Percentiles rank a stretch among this genome's conserved stretches.
phyloP scores from a whole-genome alignment of 176 grass and related monocot genomes.

The Chrysopogon serrulatus region DNA sequence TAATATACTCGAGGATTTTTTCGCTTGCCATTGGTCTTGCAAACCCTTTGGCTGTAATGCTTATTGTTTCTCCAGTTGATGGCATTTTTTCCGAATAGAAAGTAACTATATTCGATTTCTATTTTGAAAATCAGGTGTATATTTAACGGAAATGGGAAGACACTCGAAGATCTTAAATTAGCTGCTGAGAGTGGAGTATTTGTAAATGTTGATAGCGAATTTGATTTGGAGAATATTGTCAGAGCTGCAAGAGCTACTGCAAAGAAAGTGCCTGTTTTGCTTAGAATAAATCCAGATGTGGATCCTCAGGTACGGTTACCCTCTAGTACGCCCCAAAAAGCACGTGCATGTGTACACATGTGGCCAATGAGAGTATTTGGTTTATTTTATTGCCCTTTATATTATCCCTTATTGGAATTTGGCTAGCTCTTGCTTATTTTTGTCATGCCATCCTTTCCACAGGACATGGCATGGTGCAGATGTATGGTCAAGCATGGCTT shows the following conservation, averaged over 20 bases:
- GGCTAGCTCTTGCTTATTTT: neutral
- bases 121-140: slow-evolving; percentile 87
- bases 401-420: neutral
- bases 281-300: slow-evolving; percentile 96
- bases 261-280: slow-evolving; percentile 91
- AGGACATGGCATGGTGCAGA: neutral
- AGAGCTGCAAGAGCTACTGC: slow-evolving; percentile 57
- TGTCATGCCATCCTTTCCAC: neutral
- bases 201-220: slow-evolving; percentile 97
- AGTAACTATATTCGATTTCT: neutral
- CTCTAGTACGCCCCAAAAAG: neutral
- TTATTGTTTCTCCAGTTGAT: neutral
- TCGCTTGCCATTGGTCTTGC: neutral
- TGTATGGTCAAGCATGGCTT: neutral
- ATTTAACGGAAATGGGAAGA: slow-evolving; percentile 97
- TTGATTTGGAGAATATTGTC: slow-evolving; percentile 95
- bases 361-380: neutral
- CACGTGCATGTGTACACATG: neutral
- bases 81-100: neutral
- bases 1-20: neutral
- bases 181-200: slow-evolving; percentile 87
- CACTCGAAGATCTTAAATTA: slow-evolving; percentile 81
- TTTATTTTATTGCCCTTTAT: neutral
- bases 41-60: neutral
- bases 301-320: slow-evolving; percentile 77